Evolutionary conservation across 495 filamentous ascomycete genomes (phyloP).

Genomic region (Aspergillus ostianus): DNA sequence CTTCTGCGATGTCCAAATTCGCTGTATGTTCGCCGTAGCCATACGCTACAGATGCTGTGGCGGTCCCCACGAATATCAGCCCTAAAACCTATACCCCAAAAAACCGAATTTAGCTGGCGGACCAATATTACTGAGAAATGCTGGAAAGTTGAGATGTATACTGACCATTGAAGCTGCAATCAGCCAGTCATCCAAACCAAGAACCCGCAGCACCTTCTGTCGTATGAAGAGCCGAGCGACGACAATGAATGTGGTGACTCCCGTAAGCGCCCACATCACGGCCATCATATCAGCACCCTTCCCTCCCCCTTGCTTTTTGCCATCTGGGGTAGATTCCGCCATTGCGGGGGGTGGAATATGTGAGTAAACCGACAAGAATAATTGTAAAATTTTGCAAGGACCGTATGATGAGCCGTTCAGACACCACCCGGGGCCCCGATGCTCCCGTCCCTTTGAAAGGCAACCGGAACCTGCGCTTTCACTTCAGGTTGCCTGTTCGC

Average conservation of each 20-base stretch:
- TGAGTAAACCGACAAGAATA: background rate
- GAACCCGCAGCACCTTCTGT: constrained; percentile 36
- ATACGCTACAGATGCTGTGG: constrained; percentile 23
- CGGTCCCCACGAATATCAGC: constrained; percentile 17
- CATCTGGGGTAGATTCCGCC: constrained; percentile 10
- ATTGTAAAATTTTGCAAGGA: background rate
- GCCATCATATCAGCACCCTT: constrained; percentile 43
- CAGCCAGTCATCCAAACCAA: constrained; percentile 52
- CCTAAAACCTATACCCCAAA: constrained; percentile 18
- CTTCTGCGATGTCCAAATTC: constrained; percentile 7
- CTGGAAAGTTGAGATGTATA: background rate
- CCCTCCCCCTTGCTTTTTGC: constrained; percentile 5
- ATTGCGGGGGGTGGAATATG: background rate
- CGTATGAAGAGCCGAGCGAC: constrained; percentile 48
- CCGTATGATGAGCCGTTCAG: background rate
- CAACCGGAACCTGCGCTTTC: background rate
- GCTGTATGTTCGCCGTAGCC: constrained; percentile 31
- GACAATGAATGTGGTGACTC: constrained; percentile 32
- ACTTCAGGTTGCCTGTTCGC: background rate
- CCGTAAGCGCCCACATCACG: constrained; percentile 39
- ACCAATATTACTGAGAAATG: background rate
- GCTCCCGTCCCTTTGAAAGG: background rate
- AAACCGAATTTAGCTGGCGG: background rate
- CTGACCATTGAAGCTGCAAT: constrained; percentile 44
- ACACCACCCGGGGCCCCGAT: background rate